Evolutionary conservation across 257 asterid genomes (phyloP), one percentile per base, ranked within the genome.

Genomic region (Striga asiatica): DNA sequence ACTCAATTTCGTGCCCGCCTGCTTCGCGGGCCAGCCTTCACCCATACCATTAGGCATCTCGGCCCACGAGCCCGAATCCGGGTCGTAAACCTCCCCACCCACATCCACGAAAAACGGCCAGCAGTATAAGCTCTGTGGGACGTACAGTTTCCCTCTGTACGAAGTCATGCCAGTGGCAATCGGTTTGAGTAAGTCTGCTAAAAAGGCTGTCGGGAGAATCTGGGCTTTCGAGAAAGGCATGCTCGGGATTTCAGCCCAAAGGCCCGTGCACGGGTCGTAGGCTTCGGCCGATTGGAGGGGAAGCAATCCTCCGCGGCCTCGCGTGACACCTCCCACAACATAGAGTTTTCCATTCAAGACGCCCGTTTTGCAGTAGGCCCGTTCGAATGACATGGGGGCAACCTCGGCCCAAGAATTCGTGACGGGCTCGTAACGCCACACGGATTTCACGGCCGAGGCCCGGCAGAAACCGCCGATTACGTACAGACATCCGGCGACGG

Each of bases 11-110:
- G 94, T 79, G 19, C 96, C 96, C n/a, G 94, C 93, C 71, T 84
- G 94, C 76, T 83, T 68, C 8, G 96, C 93, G n/a, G 94, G 94
- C 96, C 97, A 88, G 14, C 97, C 95, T 53, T 84, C 97, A 5
- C 97, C 97, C 97, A 88, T 84, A 46, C 97, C 97, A 21, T 50
- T 60, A 6, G 97, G 91, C 95, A 88, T 88, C 62, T 84, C 97
- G 16, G 63, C 76, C 97, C 97, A 88, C 38, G 81, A 63, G 66
- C 78, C 77, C 16, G 83, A 76, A 50, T 82, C 89, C 1, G 97
- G 97, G 66, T 88, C 95, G 56, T 72, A 88, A 6, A 84, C 94
- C 66, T 88, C 95, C 54, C 97, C 97, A 18, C 97, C 97, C 31
- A 85, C 95, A 58, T 88, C 97, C 14, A 88, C 88, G 17, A 88